Conservation (phyloP, 2,329 filamentous ascomycete species). For the Trichoderma sp. region DNA sequence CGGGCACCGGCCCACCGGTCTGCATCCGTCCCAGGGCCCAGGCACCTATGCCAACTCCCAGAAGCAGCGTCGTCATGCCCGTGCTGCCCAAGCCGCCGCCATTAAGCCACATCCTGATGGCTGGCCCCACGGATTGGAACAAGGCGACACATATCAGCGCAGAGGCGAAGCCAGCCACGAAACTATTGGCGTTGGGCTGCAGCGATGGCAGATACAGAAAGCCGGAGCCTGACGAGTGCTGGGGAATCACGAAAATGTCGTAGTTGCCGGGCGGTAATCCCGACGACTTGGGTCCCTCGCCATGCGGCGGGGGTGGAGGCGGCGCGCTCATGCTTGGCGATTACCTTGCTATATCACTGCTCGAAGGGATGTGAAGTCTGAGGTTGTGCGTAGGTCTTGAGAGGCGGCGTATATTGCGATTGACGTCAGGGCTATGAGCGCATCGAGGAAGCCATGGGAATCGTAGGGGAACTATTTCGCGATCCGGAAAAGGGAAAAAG, state of each 20-base stretch:
- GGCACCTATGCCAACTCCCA: conserved; percentile 73
- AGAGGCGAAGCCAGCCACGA: conserved; percentile 80
- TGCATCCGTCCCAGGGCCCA: conserved; percentile 62
- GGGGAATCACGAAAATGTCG: conserved; percentile 95
- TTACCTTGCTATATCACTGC: conserved; percentile 1
- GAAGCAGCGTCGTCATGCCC: conserved; percentile 70
- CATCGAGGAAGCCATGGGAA: conserved; percentile 39
- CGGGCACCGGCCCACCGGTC: conserved; percentile 34
- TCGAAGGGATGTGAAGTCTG: conserved; percentile 1
- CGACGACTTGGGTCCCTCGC: conserved; percentile 69
- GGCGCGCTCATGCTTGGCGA: conserved; percentile 43
- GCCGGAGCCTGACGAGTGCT: conserved; percentile 83
- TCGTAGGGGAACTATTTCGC: conserved; percentile 8
- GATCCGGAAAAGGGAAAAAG: neutral
- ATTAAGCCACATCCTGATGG: conserved; percentile 72
- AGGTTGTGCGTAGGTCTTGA: neutral
- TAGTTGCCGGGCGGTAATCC: conserved; percentile 87
- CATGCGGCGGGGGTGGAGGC: conserved; percentile 85
- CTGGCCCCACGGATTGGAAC: conserved; percentile 73
- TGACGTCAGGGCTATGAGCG: conserved; percentile 33
- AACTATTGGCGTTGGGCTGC: conserved; percentile 84
- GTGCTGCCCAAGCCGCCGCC: conserved; percentile 71
- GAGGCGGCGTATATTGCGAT: conserved; percentile 6
- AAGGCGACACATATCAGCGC: conserved; percentile 73
- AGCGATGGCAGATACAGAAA: conserved; percentile 95